phyloP scores from a whole-genome alignment of 345 rosid species.

The Laguncularia racemosa region DNA sequence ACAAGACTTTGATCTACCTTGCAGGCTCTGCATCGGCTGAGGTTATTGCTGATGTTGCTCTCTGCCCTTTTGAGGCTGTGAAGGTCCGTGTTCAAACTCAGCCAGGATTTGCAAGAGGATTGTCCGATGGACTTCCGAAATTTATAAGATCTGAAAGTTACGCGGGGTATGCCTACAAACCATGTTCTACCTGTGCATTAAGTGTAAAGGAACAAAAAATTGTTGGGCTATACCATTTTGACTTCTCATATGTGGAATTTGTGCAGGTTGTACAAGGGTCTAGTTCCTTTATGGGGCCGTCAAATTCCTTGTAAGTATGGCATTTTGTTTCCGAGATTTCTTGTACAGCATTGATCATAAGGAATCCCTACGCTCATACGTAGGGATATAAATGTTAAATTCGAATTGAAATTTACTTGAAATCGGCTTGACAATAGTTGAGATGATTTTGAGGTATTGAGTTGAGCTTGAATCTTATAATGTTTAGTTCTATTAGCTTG shows the following conservation, averaged over 20 bases:
- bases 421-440: no score
- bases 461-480: no score
- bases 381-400: no score
- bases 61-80: conserved; percentile 99
- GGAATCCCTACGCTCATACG: background rate
- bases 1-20: conserved; percentile 94
- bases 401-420: no score
- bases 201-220: background rate
- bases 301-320: conserved; percentile 90
- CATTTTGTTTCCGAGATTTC: background rate
- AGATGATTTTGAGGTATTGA: no score
- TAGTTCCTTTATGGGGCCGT: conserved; percentile 98
- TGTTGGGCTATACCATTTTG: background rate
- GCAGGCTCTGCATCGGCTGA: conserved; percentile 99
- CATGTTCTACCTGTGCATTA: background rate
- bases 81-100: conserved; percentile 99
- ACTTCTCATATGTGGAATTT: background rate
- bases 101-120: conserved; percentile 96
- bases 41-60: conserved; percentile 84
- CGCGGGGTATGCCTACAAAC: conserved; percentile 59
- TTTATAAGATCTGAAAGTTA: conserved; percentile 82
- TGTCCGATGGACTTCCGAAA: conserved; percentile 93
- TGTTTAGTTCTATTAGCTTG: no score
- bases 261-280: conserved; percentile 88
- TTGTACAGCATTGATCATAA: background rate